phyloP scores from a whole-genome alignment of 2,329 filamentous ascomycete genomes.

The Colletotrichum kahawae region DNA sequence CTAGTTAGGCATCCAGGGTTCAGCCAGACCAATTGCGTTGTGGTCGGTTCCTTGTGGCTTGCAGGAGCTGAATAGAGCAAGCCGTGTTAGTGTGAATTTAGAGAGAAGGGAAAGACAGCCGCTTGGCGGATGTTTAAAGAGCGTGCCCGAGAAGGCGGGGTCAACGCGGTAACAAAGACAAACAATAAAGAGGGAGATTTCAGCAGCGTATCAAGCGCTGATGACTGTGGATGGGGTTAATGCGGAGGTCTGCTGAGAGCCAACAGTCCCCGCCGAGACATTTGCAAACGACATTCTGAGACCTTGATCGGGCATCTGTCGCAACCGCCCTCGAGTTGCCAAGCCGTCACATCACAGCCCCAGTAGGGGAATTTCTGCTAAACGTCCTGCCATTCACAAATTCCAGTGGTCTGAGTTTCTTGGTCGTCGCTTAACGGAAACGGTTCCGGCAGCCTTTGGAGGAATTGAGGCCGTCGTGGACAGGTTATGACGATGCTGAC shows the following conservation, averaged over 20 bases:
- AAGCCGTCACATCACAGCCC: not conserved
- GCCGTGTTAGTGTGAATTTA: not conserved
- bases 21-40: conserved; percentile 28
- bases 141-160: conserved; percentile 4
- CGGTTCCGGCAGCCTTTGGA: not conserved
- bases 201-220: not conserved
- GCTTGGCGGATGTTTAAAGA: not conserved
- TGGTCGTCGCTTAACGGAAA: not conserved
- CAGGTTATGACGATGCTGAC: not conserved
- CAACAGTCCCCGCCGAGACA: not conserved
- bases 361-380: not conserved
- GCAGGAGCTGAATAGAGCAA: conserved; percentile 40
- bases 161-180: conserved; percentile 21
- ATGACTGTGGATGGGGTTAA: not conserved
- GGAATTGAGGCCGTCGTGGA: not conserved
- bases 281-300: not conserved
- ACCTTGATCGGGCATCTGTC: not conserved
- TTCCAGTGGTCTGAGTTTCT: not conserved
- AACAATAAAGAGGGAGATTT: not conserved
- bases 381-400: not conserved
- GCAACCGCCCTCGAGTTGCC: not conserved
- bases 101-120: not conserved
- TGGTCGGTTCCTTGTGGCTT: conserved; percentile 30
- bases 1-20: conserved; percentile 6
- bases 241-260: not conserved